Base-by-base conservation (phyloP, 2,329 filamentous ascomycete genomes). In the Ophiostoma sp. region DNA sequence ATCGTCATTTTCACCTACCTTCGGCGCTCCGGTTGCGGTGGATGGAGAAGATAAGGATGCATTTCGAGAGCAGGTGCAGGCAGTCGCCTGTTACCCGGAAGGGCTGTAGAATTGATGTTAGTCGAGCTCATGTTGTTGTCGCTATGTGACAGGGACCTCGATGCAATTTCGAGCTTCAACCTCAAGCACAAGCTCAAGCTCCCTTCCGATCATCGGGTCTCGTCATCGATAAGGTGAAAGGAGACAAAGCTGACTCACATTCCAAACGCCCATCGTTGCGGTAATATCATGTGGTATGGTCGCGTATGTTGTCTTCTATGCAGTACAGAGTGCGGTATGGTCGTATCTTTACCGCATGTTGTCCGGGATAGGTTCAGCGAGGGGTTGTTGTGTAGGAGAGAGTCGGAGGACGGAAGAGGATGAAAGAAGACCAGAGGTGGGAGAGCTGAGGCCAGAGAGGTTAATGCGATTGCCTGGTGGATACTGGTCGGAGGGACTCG, bases 41-140 rank as follows among this genome's bases (percentile, higher is more conserved):
- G 79, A 98, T 97, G 72, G 94, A 91, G 84, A 91, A 93, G 83
- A 98, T 94, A 78, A 98, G 87, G 80, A 98, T 96, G 81, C 91
- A 90, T 87, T 97, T 98, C 73, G 94, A 96, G 68, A 90, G 86
- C 63, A 93, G 89, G 81, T 98, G 95, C 79, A 92, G 93, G 78
- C 95, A 82, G 81, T 98, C 95, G 80, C 89, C 95, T 78, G 94
- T 82, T 79, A 97, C 88, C 79, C 94, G 93, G 83, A 97, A 89
- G 78, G 88, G 76, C 88, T 90, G 74, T 25, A 28, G 15, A 8
- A 22, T 1, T 11, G 4, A n/a, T 22, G 74, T 75, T 66, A 75
- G 74, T 28, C 3, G 17, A 11, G 12, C 42, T 11, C 42, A 45
- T 45, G 12, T 9, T 17, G 42, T 45, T 17, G 42, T n/a, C n/a